Evolutionary conservation across 768 basidiomycete species (phyloP), one percentile per base, ranked within the genome.

Genomic region (Psilocybe sp.): DNA sequence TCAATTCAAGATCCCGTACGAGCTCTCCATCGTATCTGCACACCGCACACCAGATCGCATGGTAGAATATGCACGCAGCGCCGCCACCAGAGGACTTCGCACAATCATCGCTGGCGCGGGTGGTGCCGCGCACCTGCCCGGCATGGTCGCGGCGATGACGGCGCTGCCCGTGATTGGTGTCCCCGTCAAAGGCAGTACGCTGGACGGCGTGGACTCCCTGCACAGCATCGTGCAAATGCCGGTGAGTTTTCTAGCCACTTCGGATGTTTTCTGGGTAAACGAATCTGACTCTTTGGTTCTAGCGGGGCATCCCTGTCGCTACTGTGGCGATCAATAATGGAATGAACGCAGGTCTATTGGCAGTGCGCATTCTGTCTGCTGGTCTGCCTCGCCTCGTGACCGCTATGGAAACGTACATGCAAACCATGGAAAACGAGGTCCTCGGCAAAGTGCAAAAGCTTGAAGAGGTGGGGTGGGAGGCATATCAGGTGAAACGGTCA

Each of bases 191-290:
- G 95, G 92, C 10, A 93, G 92, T 64, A 78, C 85, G 0, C 75
- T 98, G 11, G 95, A 97, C 64, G 97, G 97, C 0, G 92, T 99
- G 1, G 97, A 98, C 69, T 93, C 92, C n/a, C 68, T 99, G 59
- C 84, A 97, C 62, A 94, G 90, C 64, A 98, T 99, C 56, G 94
- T 99, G 8, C 97, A 98, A 71, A 99, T 99, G 97, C 97, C 97
- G 15, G 92, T 94, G 63, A 59, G 90, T 78, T 12, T 6, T 38
- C 31, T 49, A 28, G 57, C 34, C 44, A 38, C 16, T 41, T 47
- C 11, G 43, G 5, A 36, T 16, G 15, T 55, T 14, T 50, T 37
- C 28, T 36, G 23, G 31, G 37, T 14, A 37, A 33, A 6, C 20
- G 15, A 37, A 39, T 34, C 18, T 50, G 31, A 44, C 15, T 16